Evolutionary conservation across 305 asterid species (phyloP).

Genomic region (Fraxinus sp.): DNA sequence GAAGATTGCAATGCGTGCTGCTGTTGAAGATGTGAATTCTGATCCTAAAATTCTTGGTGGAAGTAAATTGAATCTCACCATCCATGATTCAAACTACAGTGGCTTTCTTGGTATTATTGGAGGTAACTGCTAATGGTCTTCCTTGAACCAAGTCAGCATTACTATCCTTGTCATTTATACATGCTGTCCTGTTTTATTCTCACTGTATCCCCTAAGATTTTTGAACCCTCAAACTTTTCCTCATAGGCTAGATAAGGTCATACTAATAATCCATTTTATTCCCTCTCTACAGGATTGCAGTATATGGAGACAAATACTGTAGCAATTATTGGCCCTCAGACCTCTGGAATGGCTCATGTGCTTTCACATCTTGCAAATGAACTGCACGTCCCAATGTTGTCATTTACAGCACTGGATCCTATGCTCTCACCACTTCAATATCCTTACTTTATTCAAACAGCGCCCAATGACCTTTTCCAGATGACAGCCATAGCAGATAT

Average conservation of each 20-base stretch:
- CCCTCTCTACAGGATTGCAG: slow-evolving; percentile 54
- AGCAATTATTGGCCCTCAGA: slow-evolving; percentile 89
- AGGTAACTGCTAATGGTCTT: slow-evolving; percentile 36
- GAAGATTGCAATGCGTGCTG: slow-evolving; percentile 72
- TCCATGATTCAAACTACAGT: slow-evolving; percentile 63
- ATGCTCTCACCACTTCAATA: slow-evolving; percentile 72
- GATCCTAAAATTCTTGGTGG: slow-evolving; percentile 55
- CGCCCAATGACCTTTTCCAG: slow-evolving; percentile 69
- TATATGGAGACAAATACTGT: slow-evolving; percentile 66
- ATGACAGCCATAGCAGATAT: slow-evolving; percentile 79
- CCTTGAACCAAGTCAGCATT: not conserved
- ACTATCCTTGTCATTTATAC: not conserved
- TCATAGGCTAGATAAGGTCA: not conserved
- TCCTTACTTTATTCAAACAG: slow-evolving; percentile 81
- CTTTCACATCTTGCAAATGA: slow-evolving; percentile 79
- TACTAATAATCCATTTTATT: not conserved
- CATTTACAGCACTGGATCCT: slow-evolving; percentile 80
- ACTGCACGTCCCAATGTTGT: slow-evolving; percentile 81
- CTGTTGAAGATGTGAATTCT: slow-evolving; percentile 74
- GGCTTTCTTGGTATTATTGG: slow-evolving; percentile 70
- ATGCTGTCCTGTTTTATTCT: not conserved
- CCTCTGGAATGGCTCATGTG: slow-evolving; percentile 69
- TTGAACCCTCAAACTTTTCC: not conserved
- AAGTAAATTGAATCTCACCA: slow-evolving; percentile 46
- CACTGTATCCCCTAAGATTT: not conserved